Evolutionary conservation across 352 stramenopile species (phyloP).

Genomic region (Globisporangium nagaii): DNA sequence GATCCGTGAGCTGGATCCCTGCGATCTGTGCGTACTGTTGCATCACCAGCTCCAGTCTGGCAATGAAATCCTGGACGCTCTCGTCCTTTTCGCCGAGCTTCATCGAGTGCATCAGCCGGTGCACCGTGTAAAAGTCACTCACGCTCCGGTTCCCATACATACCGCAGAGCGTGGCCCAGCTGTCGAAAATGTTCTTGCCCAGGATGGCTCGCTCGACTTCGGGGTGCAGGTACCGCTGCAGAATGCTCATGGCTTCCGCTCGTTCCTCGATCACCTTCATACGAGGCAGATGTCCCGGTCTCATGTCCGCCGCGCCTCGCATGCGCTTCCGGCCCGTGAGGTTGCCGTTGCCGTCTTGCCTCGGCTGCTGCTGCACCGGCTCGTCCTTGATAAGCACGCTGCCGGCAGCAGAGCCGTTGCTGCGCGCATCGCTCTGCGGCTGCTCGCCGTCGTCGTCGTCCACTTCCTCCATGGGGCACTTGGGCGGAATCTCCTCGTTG

Average conservation of each 20-base stretch:
- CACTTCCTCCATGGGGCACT: conserved; percentile 19
- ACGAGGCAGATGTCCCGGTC: conserved; percentile 20
- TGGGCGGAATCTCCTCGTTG: conserved; percentile 31
- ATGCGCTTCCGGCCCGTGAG: conserved; percentile 1
- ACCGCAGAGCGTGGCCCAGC: conserved; percentile 35
- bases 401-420: background rate
- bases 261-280: conserved; percentile 33
- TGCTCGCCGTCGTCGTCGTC: conserved; percentile 7
- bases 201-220: conserved; percentile 40
- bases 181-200: conserved; percentile 49
- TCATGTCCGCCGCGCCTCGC: background rate
- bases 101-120: conserved; percentile 38
- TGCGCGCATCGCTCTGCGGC: background rate
- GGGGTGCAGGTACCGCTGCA: conserved; percentile 38
- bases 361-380: background rate
- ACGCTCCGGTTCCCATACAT: conserved; percentile 32
- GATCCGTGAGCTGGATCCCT: conserved; percentile 34
- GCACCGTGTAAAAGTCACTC: conserved; percentile 35
- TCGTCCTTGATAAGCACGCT: conserved; percentile 12
- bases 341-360: background rate
- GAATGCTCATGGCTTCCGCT: conserved; percentile 40
- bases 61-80: conserved; percentile 28
- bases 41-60: conserved; percentile 32
- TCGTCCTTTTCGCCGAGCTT: conserved; percentile 36
- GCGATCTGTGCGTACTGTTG: conserved; percentile 32